phyloP scores from a whole-genome alignment of 306 rosid genomes.

The Luffa acutangula region DNA sequence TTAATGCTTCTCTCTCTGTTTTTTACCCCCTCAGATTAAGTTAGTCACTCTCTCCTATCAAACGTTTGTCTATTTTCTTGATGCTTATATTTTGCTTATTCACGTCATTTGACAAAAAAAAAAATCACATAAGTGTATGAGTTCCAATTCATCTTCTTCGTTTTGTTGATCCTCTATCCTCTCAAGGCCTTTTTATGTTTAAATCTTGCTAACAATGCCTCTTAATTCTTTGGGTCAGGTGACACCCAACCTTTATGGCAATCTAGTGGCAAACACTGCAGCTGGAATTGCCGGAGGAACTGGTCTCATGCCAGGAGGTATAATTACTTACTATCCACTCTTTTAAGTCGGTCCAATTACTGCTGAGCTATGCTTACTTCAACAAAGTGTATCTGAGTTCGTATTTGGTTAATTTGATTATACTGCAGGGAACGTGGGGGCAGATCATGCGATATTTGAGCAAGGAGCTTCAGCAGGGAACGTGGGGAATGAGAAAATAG shows the following conservation, averaged over 20 bases:
- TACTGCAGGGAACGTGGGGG: slow-evolving; percentile 73
- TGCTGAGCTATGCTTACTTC: too few relatives aligned
- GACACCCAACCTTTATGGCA: slow-evolving; percentile 93
- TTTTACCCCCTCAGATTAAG: neutral
- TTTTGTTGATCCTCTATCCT: too few relatives aligned
- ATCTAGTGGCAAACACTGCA: slow-evolving; percentile 93
- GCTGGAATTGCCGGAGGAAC: slow-evolving; percentile 99
- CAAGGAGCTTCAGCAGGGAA: slow-evolving; percentile 98
- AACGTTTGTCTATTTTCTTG: neutral
- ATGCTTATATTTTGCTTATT: neutral
- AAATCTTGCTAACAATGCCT: neutral
- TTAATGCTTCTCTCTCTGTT: neutral
- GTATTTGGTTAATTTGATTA: too few relatives aligned
- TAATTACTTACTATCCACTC: neutral
- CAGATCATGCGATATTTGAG: slow-evolving; percentile 79
- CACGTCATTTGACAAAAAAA: too few relatives aligned
- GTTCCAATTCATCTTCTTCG: too few relatives aligned
- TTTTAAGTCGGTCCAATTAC: too few relatives aligned
- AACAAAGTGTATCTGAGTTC: too few relatives aligned
- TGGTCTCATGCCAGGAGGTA: slow-evolving; percentile 98
- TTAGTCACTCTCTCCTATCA: neutral
- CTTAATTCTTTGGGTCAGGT: slow-evolving; percentile 29
- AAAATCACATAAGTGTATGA: too few relatives aligned
- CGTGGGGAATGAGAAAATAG: slow-evolving; percentile 51
- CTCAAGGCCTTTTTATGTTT: neutral